Conservation (phyloP, 352 stramenopile species). For the Pythium oligandrum region DNA sequence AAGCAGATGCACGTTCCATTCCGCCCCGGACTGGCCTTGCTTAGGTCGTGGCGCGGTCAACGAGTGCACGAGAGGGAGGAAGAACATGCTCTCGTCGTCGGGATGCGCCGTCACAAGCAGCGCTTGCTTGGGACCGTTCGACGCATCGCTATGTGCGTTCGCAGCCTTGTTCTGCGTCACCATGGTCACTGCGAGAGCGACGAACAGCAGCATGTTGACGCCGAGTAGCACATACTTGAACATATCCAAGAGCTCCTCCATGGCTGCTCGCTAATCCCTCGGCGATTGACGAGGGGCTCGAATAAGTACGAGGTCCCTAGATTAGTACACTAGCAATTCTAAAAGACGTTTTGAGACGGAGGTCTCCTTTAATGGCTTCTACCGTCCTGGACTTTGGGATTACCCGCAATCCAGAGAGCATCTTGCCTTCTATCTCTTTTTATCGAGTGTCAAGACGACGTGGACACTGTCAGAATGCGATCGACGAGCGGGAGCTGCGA, state of each 20-base stretch:
- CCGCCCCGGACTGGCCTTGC: neutral
- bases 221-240: slow-evolving; percentile 57
- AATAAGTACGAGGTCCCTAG: no score
- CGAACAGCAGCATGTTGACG: slow-evolving; percentile 56
- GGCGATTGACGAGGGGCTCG: no score
- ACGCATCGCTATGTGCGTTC: neutral
- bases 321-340: no score
- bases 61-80: slow-evolving; percentile 86
- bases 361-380: no score
- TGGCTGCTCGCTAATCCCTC: neutral
- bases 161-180: slow-evolving; percentile 9
- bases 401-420: no score
- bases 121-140: slow-evolving; percentile 30
- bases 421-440: no score
- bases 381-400: no score
- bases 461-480: no score
- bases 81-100: slow-evolving; percentile 98
- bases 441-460: no score
- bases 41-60: slow-evolving; percentile 23
- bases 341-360: no score
- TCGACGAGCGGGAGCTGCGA: no score
- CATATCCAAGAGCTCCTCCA: slow-evolving; percentile 42
- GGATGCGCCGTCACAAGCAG: slow-evolving; percentile 93
- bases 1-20: slow-evolving; percentile 78
- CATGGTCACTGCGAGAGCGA: slow-evolving; percentile 34